phyloP scores from a whole-genome alignment of 176 grass and related monocot species.

The Musa acuminata region DNA sequence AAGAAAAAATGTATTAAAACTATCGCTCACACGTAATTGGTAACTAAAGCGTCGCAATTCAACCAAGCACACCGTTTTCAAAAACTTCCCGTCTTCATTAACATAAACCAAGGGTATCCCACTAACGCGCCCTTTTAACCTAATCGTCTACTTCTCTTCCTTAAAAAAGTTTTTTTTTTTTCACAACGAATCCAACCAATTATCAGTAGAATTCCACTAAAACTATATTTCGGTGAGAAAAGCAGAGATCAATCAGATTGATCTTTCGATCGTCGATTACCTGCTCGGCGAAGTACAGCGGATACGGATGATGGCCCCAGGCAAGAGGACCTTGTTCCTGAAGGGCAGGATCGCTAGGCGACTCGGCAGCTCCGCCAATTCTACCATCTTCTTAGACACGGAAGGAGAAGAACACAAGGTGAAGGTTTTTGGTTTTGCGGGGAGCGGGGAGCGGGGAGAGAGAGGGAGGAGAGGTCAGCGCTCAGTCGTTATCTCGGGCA shows the following conservation, averaged over 20 bases:
- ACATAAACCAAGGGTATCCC: background rate
- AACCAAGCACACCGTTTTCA: background rate
- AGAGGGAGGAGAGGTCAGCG: no score
- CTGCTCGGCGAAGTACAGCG: constrained; percentile 92
- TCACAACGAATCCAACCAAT: background rate
- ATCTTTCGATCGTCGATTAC: constrained; percentile 12
- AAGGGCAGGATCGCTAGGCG: constrained; percentile 89
- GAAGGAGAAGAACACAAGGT: background rate
- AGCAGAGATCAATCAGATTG: background rate
- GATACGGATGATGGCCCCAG: constrained; percentile 94
- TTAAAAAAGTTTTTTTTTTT: background rate
- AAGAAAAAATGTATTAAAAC: background rate
- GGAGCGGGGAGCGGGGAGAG: no score
- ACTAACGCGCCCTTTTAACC: background rate
- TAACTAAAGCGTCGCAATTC: background rate
- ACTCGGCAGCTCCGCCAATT: constrained; percentile 67
- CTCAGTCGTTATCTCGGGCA: no score
- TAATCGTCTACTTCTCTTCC: background rate
- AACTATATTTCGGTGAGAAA: background rate
- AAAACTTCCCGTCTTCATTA: background rate
- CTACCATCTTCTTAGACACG: constrained; percentile 29
- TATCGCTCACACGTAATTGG: no score
- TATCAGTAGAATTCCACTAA: background rate
- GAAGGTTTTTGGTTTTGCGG: background rate
- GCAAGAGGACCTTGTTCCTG: constrained; percentile 94